Percentiles rank a stretch among this genome's conserved stretches.
These are phyloP conservation scores for Suillus discolor DNA, from an alignment of 768 basidiomycete genomes.

Conservation along the genomic window DNA sequence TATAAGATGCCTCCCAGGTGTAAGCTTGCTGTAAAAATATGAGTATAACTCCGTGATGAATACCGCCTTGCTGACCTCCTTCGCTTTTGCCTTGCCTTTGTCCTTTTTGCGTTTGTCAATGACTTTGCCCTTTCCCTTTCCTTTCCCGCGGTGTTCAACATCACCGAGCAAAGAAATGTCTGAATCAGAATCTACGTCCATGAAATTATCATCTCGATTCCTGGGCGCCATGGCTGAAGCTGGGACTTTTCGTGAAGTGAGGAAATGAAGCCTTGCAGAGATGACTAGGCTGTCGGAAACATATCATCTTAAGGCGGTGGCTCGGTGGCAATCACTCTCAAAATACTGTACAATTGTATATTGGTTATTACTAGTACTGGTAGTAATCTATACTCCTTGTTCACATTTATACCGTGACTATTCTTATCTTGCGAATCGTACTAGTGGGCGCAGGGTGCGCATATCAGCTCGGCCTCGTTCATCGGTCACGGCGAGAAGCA, in stretches of 20 bases:
- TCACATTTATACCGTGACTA: neutral
- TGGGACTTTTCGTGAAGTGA: neutral
- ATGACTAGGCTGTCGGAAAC: neutral
- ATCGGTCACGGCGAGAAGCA: too few species aligned
- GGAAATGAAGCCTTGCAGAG: neutral
- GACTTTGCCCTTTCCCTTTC: conserved; percentile 59
- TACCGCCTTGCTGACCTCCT: conserved; percentile 27
- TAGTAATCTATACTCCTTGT: too few species aligned
- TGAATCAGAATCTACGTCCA: conserved; percentile 70
- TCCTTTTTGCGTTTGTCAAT: conserved; percentile 53
- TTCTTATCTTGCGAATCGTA: too few species aligned
- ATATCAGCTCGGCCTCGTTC: too few species aligned
- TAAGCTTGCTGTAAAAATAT: conserved; percentile 65
- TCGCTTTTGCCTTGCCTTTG: conserved; percentile 46
- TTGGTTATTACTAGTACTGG: too few species aligned
- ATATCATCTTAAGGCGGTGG: neutral
- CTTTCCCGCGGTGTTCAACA: conserved; percentile 47
- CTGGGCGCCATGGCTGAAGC: conserved; percentile 24
- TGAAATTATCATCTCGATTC: conserved; percentile 37
- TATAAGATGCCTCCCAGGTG: conserved; percentile 95
- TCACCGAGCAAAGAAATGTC: conserved; percentile 67
- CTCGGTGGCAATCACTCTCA: neutral
- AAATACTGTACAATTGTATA: neutral
- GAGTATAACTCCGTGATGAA: neutral
- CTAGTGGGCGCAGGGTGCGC: too few species aligned